A percentile compares a stretch with the other conserved stretches of the same genome.
phyloP scores from a whole-genome alignment of 345 rosid genomes.

The Mercurialis annua region DNA sequence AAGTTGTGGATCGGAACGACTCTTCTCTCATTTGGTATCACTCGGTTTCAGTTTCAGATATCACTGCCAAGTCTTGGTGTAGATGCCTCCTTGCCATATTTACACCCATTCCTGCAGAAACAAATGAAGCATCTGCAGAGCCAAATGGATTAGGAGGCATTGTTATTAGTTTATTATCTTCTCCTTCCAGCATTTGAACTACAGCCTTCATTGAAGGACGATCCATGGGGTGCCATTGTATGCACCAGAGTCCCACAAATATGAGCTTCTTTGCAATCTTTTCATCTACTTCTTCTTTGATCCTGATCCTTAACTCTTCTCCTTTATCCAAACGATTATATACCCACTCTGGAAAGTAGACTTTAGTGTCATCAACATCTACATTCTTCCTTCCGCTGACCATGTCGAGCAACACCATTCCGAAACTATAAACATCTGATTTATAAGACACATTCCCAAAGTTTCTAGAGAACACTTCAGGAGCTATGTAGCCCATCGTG shows the following conservation, averaged over 20 bases:
- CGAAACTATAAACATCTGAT: slow-evolving; percentile 26
- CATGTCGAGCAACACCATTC: slow-evolving; percentile 24
- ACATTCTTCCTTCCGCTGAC: slow-evolving; percentile 18
- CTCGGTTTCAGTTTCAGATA: slow-evolving; percentile 17
- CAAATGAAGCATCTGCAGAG: not conserved
- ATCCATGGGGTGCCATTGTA: slow-evolving; percentile 22
- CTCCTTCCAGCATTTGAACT: slow-evolving; percentile 25
- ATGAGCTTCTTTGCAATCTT: slow-evolving; percentile 22
- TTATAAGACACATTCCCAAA: slow-evolving; percentile 23
- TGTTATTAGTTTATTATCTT: slow-evolving; percentile 17
- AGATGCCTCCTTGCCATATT: not conserved
- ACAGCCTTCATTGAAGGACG: slow-evolving; percentile 22
- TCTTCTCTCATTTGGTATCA: not conserved
- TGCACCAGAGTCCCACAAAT: slow-evolving; percentile 22
- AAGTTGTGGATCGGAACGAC: too few relatives aligned
- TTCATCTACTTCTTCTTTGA: slow-evolving; percentile 10
- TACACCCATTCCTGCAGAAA: slow-evolving; percentile 7
- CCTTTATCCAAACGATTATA: slow-evolving; percentile 18
- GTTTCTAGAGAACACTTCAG: slow-evolving; percentile 29
- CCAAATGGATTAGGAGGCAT: slow-evolving; percentile 20
- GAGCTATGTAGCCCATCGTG: slow-evolving; percentile 27
- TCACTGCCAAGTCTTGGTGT: slow-evolving; percentile 5
- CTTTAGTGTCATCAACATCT: slow-evolving; percentile 2
- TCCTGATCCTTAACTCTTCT: slow-evolving; percentile 15
- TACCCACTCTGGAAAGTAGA: slow-evolving; percentile 26